Conservation (phyloP, 139 green algal genomes). For the Closterium sp. region DNA sequence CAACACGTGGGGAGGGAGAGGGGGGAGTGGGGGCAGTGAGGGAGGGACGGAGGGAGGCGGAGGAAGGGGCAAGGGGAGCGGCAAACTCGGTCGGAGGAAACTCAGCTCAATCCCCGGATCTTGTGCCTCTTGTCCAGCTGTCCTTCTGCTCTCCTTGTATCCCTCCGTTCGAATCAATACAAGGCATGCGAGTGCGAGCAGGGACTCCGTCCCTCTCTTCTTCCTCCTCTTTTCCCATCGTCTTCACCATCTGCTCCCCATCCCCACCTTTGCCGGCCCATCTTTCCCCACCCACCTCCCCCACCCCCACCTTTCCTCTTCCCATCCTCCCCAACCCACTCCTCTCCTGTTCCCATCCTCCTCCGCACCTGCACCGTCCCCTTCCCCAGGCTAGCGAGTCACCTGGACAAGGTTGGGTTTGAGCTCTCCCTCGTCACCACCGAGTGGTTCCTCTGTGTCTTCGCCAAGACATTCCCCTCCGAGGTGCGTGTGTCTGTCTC, state of each 20-base stretch:
- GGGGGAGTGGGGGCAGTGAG: not conserved
- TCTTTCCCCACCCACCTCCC: not conserved
- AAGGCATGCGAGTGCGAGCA: no score
- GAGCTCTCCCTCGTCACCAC: constrained; percentile 51
- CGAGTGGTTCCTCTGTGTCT: constrained; percentile 57
- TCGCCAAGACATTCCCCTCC: constrained; percentile 52
- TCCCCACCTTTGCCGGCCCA: constrained; percentile 44
- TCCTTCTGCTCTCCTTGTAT: not conserved
- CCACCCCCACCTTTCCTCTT: not conserved
- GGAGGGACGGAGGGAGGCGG: no score
- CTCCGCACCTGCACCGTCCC: not conserved
- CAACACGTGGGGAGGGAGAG: not conserved
- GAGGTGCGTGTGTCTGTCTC: constrained; percentile 24
- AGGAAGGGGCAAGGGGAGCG: no score
- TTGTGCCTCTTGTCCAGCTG: no score
- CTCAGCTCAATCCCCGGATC: no score
- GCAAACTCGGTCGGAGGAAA: no score
- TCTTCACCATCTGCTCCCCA: not conserved
- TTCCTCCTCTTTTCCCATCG: not conserved
- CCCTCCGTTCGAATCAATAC: not conserved
- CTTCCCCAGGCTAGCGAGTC: constrained; percentile 29
- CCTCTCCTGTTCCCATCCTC: no score
- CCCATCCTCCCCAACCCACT: no score
- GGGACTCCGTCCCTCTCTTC: not conserved
- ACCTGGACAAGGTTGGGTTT: constrained; percentile 48